Evolutionary conservation across 1,284 basidiomycete species (phyloP), one percentile per base, ranked within the genome.

Genomic region (Tilletia indica): DNA sequence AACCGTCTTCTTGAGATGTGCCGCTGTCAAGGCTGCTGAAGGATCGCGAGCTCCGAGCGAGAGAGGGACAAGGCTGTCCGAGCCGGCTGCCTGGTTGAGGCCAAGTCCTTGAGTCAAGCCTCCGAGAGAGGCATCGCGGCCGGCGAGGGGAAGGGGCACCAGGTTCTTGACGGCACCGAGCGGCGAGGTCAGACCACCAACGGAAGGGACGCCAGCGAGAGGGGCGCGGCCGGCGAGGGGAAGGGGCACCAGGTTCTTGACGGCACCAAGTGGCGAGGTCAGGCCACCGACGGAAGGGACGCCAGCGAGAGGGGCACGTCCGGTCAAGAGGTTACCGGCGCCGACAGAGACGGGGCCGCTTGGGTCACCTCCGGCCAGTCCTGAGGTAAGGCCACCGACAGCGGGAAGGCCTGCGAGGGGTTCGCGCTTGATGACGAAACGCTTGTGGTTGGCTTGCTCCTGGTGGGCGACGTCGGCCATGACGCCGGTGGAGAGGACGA

Each of bases 271-370:
- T 8, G n/a, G 8, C 16, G 38, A 64, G 61, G 56, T 58, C 2
- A 58, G 56, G 34, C 61, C 61, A 3, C 36, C 61, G 9, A 64
- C 61, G 34, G 39, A 4, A 21, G 61, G 61, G 19, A 64, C 16
- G 16, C 61, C 61, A 36, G 34, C 61, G 61, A 64, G 61, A 14
- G 42, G 42, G 6, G 61, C 61, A 39, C 61, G 61, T 42, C 61
- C 31, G n/a, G 61, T 45, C 42, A 45, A 45, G 9, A 45, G 42
- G 42, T 45, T 8, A 45, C 42, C 42, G 14, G 42, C 9, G 42
- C 42, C 14, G 42, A 45, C 14, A 8, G 42, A 45, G 42, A 45
- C 42, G 42, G 42, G 42, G 3, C 42, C 42, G 3, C 14, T 45
- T 14, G 14, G 42, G 14, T 14, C 42, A 14, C 42, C 42, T 45